Percentiles rank a stretch among this genome's conserved stretches.
Conservation (phyloP, 176 grass and related monocot species). For the Poa annua region DNA sequence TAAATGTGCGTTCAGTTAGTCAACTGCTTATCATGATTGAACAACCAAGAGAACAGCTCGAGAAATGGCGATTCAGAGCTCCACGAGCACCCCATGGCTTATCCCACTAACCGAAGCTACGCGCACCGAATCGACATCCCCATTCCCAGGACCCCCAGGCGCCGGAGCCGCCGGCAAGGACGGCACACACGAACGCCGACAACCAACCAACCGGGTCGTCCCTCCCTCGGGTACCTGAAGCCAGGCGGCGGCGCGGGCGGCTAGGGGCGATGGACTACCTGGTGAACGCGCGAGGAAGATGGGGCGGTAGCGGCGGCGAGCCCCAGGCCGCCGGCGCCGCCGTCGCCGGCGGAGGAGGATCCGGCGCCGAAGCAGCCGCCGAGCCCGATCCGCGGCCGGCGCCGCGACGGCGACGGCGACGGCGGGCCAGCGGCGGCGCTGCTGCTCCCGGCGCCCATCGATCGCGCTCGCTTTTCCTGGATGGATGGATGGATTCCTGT, state of each 20-base stretch:
- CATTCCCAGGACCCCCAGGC: not conserved
- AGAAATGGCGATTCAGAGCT: not conserved
- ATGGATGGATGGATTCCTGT: not conserved
- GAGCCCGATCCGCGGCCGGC: conserved; percentile 49
- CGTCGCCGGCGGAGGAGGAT: conserved; percentile 46
- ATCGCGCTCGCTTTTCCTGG: conserved; percentile 41
- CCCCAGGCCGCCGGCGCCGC: conserved; percentile 15
- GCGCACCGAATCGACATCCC: not conserved
- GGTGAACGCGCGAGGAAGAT: conserved; percentile 41
- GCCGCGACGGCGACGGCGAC: conserved; percentile 31
- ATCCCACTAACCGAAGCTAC: not conserved
- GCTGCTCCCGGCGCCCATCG: conserved; percentile 89
- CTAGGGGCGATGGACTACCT: conserved; percentile 38
- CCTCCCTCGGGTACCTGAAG: not conserved
- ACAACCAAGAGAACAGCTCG: not conserved
- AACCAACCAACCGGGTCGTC: not conserved
- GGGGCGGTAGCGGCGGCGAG: conserved; percentile 11
- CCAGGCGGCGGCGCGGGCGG: conserved; percentile 12
- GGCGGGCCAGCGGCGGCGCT: conserved; percentile 1
- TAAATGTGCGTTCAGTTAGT: not conserved
- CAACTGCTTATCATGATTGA: conserved; percentile 25
- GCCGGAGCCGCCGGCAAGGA: conserved; percentile 24
- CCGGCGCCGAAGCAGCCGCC: conserved; percentile 72
- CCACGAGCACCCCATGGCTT: not conserved
- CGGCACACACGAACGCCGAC: not conserved